Percentiles rank a stretch among this genome's conserved stretches.
These are phyloP conservation scores for Plasmodium coatneyi DNA, from an alignment of 169 alveolate genomes.

Conservation along the genomic window DNA sequence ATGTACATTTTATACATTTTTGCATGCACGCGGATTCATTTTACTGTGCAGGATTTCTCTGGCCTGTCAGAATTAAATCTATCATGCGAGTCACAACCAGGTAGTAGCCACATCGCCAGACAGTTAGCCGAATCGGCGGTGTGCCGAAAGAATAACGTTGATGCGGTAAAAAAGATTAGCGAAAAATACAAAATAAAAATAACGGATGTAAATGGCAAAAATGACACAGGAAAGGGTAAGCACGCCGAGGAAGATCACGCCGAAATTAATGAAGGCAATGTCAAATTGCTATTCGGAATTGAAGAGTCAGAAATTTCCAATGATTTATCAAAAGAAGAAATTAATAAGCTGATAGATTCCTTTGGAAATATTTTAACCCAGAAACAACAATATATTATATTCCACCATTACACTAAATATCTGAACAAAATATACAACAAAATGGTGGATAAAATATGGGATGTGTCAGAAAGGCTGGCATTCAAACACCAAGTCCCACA, in stretches of 20 bases:
- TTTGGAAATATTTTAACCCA: background rate
- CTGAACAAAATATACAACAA: background rate
- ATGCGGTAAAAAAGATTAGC: background rate
- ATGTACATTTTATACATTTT: background rate
- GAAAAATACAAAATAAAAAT: background rate
- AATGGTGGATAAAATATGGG: background rate
- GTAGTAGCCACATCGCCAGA: background rate
- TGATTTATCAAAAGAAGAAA: background rate
- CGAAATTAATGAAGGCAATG: background rate
- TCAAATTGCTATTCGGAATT: background rate
- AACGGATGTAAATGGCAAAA: background rate
- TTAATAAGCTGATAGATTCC: background rate
- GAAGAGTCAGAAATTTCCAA: background rate
- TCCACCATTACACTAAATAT: background rate
- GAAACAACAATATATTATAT: background rate
- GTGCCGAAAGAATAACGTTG: background rate
- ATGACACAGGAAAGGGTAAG: background rate
- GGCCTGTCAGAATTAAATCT: background rate
- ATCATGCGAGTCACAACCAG: background rate
- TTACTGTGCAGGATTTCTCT: background rate
- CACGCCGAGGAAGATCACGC: background rate
- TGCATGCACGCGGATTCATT: background rate
- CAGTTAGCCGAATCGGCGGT: background rate
- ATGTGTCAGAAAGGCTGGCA: background rate
- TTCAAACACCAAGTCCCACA: background rate